These are phyloP conservation scores for Nitzschia sp. DNA, from an alignment of 108 stramenopile genomes.

Conservation along the genomic window DNA sequence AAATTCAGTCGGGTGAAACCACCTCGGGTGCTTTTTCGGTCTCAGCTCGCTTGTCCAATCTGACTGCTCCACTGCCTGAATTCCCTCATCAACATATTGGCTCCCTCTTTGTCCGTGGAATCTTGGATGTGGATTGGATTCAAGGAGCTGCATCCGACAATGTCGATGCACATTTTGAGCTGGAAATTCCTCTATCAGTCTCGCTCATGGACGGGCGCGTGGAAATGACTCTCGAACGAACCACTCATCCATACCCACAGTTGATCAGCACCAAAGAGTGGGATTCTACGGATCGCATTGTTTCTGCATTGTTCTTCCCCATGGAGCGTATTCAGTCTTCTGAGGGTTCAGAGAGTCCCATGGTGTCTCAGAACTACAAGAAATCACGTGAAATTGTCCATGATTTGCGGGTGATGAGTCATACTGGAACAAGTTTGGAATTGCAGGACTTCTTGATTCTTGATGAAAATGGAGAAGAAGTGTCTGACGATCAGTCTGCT, in stretches of 20 bases:
- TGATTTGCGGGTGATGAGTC: conserved; percentile 35
- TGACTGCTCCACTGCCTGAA: background rate
- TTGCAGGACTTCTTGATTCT: conserved; percentile 24
- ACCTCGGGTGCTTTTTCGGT: background rate
- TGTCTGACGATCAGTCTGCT: conserved; percentile 8
- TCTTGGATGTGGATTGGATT: conserved; percentile 32
- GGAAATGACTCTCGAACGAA: conserved; percentile 30
- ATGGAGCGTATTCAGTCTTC: conserved; percentile 14
- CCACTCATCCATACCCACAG: conserved; percentile 36
- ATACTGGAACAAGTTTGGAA: conserved; percentile 4
- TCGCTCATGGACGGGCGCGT: conserved; percentile 34
- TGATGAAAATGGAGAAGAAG: conserved; percentile 20
- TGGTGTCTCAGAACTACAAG: conserved; percentile 28
- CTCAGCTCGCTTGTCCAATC: background rate
- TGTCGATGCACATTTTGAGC: background rate
- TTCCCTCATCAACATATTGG: conserved; percentile 6
- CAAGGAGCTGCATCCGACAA: background rate
- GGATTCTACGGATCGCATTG: conserved; percentile 17
- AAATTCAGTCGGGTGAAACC: background rate
- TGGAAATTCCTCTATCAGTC: conserved; percentile 41
- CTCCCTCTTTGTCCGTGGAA: conserved; percentile 28
- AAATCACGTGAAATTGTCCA: conserved; percentile 28
- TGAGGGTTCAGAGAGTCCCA: conserved; percentile 12
- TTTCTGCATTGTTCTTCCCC: conserved; percentile 36
- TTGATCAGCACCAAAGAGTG: conserved; percentile 24